Base-by-base conservation (phyloP, 2,329 filamentous ascomycete genomes). In the Fusarium sp. region DNA sequence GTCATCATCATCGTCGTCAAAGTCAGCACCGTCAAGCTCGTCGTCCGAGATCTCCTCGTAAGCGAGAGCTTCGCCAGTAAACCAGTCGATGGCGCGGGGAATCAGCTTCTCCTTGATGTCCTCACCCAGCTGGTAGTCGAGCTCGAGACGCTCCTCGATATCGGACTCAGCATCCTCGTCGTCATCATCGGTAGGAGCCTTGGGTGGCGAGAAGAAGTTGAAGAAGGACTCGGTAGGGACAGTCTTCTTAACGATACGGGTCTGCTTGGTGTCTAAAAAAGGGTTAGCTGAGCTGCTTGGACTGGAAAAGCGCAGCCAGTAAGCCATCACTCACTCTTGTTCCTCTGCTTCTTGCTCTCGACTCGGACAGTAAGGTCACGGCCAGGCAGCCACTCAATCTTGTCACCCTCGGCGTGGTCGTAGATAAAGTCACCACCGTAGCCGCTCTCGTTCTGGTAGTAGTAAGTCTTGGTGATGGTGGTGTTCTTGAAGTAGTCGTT, bases 91-190 rank as follows among this genome's bases (percentile, higher is more conserved):
- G 62, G 96, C 96, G 74, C 95, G 93, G 71, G 96, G 96, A 74
- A 99, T 99, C 72, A 99, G 88, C 86, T 99, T 99, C 88, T 99
- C 96, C 86, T 99, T 99, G 84, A 99, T 97, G 79, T 99, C 96
- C 85, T 99, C 96, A 73, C 96, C 96, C 46, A 99, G 90, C 83
- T 98, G 95, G 82, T 98, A 99, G 83, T 99, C 96, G 57, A 99
- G 90, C 85, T 99, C 96, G 61, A 99, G 89, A 70, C 96, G 94
- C 83, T 97, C 94, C 85, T 99, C 96, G 57, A 99, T 97, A 79
- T 99, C 96, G 56, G 90, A 91, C 60, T 91, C 89, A 65, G 91
- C 90, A 72, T 95, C 91, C 34, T 89, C 91, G 68, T 95, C 91
- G 68, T 95, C 78, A 13, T 85, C 83, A 54, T 93, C 91, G 54